Conservation (phyloP, 148 eudicot species). For the Cornus florida region DNA sequence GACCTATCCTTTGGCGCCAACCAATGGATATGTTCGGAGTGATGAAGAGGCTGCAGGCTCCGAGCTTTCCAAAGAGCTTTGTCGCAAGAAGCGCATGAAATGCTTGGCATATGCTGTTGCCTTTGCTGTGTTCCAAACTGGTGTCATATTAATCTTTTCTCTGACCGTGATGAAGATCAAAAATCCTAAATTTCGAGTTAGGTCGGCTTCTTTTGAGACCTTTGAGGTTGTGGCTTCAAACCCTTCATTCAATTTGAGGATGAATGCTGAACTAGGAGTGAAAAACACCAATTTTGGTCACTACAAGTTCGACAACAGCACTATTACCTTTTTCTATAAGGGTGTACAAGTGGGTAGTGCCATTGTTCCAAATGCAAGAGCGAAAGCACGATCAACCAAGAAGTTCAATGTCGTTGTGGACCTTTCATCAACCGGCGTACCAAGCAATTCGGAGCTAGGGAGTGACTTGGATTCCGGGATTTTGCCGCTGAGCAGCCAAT, state of each 20-base stretch:
- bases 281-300: constrained; percentile 11
- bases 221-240: not conserved
- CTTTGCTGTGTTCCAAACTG: constrained; percentile 12
- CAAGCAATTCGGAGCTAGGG: not conserved
- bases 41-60: not conserved
- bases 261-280: constrained; percentile 12
- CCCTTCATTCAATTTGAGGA: constrained; percentile 7
- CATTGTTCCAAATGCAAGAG: not conserved
- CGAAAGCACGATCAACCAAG: constrained; percentile 2
- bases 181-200: constrained; percentile 17
- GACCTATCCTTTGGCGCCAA: not conserved
- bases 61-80: not conserved
- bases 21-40: not conserved
- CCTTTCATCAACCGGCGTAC: not conserved
- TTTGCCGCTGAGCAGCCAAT: not conserved
- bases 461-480: not conserved
- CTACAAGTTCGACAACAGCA: not conserved
- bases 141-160: not conserved
- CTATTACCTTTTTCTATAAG: constrained; percentile 6
- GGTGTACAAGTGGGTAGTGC: not conserved
- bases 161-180: constrained; percentile 10
- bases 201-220: constrained; percentile 1
- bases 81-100: constrained; percentile 18
- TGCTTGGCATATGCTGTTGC: not conserved
- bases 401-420: constrained; percentile 10